These are phyloP conservation scores for Xylaria sp. DNA, from an alignment of 2,329 filamentous ascomycete species.

Conservation along the genomic window DNA sequence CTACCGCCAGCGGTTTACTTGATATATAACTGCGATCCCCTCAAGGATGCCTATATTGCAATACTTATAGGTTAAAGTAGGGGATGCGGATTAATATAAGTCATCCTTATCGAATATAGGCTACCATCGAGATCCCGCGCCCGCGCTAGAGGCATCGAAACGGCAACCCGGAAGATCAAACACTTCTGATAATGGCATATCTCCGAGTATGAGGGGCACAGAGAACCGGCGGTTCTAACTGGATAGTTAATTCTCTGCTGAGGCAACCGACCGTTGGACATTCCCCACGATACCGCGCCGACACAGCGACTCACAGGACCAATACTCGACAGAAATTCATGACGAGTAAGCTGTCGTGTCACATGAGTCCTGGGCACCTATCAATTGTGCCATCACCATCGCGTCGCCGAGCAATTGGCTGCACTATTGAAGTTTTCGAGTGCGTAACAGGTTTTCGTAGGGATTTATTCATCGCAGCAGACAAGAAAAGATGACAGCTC, in stretches of 20 bases:
- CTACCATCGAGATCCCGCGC: slow-evolving; percentile 16
- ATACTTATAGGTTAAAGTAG: background rate
- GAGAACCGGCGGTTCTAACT: background rate
- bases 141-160: slow-evolving; percentile 20
- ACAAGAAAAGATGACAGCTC: background rate
- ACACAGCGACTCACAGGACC: background rate
- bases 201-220: slow-evolving; percentile 1
- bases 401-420: background rate
- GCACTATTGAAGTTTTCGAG: background rate
- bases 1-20: slow-evolving; percentile 6
- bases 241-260: slow-evolving; percentile 6
- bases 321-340: slow-evolving; percentile 10
- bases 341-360: slow-evolving; percentile 4
- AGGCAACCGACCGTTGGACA: slow-evolving; percentile 2
- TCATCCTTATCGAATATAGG: slow-evolving; percentile 30
- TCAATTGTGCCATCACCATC: background rate
- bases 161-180: slow-evolving; percentile 34
- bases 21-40: background rate
- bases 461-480: slow-evolving; percentile 7
- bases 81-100: slow-evolving; percentile 20
- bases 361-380: slow-evolving; percentile 5
- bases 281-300: background rate
- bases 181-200: slow-evolving; percentile 20
- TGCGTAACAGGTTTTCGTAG: background rate
- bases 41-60: slow-evolving; percentile 1